A percentile compares a stretch with the other conserved stretches of the same genome.
phyloP scores from a whole-genome alignment of 2,329 filamentous ascomycete genomes.

The Paraphoma chrysanthemicola region DNA sequence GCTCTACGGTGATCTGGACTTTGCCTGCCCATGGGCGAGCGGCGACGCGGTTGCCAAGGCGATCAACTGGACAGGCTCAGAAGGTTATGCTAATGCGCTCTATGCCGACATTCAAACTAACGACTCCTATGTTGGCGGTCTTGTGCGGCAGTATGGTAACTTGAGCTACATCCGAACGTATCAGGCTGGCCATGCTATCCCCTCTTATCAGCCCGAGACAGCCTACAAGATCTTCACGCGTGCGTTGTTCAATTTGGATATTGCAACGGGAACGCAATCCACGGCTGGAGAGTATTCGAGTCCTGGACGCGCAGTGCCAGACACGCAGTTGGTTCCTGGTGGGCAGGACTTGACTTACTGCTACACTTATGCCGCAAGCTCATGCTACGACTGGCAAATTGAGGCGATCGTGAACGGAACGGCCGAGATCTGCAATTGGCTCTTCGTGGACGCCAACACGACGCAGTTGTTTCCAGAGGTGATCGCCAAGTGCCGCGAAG shows the following conservation, averaged over 20 bases:
- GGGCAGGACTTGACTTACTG: conserved; percentile 17
- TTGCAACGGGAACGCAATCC: conserved; percentile 52
- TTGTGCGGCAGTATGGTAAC: conserved; percentile 49
- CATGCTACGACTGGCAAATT: conserved; percentile 20
- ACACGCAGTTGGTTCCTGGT: conserved; percentile 18
- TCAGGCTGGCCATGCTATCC: conserved; percentile 51
- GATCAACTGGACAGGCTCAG: conserved; percentile 46
- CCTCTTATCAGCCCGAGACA: conserved; percentile 54
- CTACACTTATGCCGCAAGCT: conserved; percentile 21
- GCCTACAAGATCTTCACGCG: conserved; percentile 59
- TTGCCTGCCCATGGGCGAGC: conserved; percentile 41
- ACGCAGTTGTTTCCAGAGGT: conserved; percentile 25
- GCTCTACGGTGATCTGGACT: conserved; percentile 41
- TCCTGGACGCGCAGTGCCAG: conserved; percentile 14
- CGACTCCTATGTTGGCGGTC: conserved; percentile 50
- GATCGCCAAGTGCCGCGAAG: conserved; percentile 17
- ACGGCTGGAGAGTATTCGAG: conserved; percentile 18
- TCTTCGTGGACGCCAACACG: conserved; percentile 27
- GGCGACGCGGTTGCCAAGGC: conserved; percentile 48
- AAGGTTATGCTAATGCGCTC: conserved; percentile 31
- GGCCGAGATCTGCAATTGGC: conserved; percentile 22
- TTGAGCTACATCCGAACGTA: conserved; percentile 49
- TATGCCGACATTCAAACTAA: conserved; percentile 46
- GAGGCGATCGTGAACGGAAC: conserved; percentile 17
- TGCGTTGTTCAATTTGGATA: conserved; percentile 52